Evolutionary conservation across 371 early-diverging fungal species (phyloP).

Genomic region (Mucor velutinosus): DNA sequence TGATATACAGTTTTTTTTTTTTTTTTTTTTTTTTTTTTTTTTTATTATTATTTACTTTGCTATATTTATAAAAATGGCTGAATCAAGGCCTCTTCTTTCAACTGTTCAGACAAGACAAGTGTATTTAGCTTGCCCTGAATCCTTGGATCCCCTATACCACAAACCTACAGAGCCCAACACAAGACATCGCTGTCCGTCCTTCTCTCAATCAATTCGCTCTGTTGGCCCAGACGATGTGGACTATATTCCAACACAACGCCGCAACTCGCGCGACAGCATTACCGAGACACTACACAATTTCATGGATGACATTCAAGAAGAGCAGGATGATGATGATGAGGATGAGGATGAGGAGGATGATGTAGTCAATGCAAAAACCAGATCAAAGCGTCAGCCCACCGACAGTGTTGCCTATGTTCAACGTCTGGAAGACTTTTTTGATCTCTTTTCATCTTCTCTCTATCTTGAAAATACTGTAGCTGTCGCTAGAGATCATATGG

Average conservation of each 20-base stretch:
- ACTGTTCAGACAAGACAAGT: conserved; percentile 10
- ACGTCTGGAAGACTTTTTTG: conserved; percentile 4
- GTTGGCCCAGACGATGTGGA: background rate
- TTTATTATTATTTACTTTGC: background rate
- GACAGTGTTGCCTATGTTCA: conserved; percentile 11
- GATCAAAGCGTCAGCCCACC: background rate
- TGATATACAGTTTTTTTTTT: background rate
- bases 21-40: too few relatives aligned
- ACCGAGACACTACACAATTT: background rate
- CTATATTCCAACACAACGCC: background rate
- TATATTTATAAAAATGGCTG: background rate
- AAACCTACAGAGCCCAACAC: background rate
- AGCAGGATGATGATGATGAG: background rate
- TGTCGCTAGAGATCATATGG: conserved; percentile 77
- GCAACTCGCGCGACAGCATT: background rate
- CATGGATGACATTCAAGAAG: background rate
- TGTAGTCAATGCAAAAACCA: background rate
- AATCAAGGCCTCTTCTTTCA: conserved; percentile 4
- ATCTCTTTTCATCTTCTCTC: conserved; percentile 13
- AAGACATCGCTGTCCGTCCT: background rate
- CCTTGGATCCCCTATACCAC: conserved; percentile 5
- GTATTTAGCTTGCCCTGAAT: conserved; percentile 7
- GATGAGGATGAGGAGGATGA: background rate
- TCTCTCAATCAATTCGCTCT: background rate
- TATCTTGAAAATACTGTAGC: conserved; percentile 73